Evolutionary conservation across 257 asterid genomes (phyloP), one percentile per base, ranked within the genome.

Genomic region (Galeopsis tetrahit): DNA sequence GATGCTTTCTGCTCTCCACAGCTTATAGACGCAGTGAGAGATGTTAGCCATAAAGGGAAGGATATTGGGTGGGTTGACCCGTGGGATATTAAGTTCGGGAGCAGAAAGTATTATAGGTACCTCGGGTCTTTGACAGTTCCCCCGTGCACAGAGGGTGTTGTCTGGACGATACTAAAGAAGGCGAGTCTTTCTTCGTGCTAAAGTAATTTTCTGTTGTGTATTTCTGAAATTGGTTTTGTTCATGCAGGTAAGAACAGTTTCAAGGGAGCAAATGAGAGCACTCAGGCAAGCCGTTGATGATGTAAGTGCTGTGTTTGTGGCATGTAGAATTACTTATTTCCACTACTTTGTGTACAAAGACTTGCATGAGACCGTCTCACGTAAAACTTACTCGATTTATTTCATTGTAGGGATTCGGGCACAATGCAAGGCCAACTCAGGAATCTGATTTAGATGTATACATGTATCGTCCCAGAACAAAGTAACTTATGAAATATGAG

Each of bases 111-210:
- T 49, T 86, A 79, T 80, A 81, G 97, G 81, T 90, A 88, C 46
- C 51, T 77, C 4, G 98, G 97, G 28, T 93, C 98, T 39, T 93
- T 93, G 44, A 89, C 98, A 1, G 72, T 78, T 71, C 98, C 98
- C 4, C 98, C 98, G 1, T 90, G 98, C 84, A 77, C 92, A 13
- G 93, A 90, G 75, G 97, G 97, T 21, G 84, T 93, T 15, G 21
- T 81, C 43, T 90, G 98, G 98, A 89, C 85, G 5, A 59, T 93
- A 33, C 48, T 85, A 35, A 79, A 76, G 66, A 81, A 84, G 93
- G 98, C 82, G 9, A 31, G 67, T 58, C 42, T 57, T 56, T 2
- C 9, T 28, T 32, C 14, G 8, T 10, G 31, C 33, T 4, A 14
- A 14, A 2, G 1, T 56, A 10, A 5, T 21, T 48, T 11, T 55